Base-by-base conservation (phyloP, 2,329 filamentous ascomycete species). In the Amesomyces nigricolor region DNA sequence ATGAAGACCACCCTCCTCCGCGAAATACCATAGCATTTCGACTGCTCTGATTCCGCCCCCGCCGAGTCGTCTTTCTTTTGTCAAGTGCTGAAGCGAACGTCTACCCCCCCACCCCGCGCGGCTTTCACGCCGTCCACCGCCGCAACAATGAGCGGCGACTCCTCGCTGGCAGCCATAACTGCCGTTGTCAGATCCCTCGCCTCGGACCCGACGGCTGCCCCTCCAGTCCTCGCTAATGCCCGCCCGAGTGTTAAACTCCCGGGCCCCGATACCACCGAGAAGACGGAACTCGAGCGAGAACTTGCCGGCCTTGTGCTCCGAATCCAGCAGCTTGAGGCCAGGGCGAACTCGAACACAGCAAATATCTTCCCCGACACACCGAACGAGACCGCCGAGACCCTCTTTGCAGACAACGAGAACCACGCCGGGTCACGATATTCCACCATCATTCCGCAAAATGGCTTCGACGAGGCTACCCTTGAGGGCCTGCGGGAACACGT, bases 401-500 rank as follows among this genome's bases (percentile, higher is more conserved):
- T 85, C 44, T 83, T 86, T 67, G 77, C 76, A 66, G 79, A 82
- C 63, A 79, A 80, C 54, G 74, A 78, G 58, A 72, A 80, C 61
- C 65, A 69, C 52, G 35, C 53, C 51, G 59, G 65, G 52, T 53
- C 64, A 44, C 61, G 61, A 56, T 66, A 66, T 44, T 46, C 61
- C 48, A 51, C 51, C 55, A 62, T 53, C 38, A 58, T 65, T 40
- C 62, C 63, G 29, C 62, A 49, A 39, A 67, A 69, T 56, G 66
- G 65, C 39, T 47, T 55, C 17, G 52, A 58, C 37, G 52, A 53
- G 35, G 48, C 51, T 1, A 8, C 29, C 16, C 86, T 95, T 64
- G 85, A 87, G 71, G 88, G 89, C 61, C 79, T 96, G 63, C 87
- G 88, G 65, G 91, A 96, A 65, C 90, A 96, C 72, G 87, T 97